Base-by-base conservation (phyloP, 345 rosid species). In the Brassica carinata region DNA sequence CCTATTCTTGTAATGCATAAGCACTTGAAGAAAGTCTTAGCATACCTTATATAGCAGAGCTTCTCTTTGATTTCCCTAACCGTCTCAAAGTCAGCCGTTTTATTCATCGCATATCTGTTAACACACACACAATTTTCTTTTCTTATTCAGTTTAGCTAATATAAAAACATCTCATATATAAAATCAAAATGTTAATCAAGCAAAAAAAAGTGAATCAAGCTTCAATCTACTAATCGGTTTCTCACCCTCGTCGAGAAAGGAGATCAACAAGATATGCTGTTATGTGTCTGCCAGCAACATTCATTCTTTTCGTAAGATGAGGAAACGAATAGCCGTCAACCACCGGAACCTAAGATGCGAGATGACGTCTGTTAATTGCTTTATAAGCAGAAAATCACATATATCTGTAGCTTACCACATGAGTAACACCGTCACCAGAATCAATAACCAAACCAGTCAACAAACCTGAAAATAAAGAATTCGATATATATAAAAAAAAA, bases 401-500 rank as follows among this genome's bases (percentile, higher is more conserved):
- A 10, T 5, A 5, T 36, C 5, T 71, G 69, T 53, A 78, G 65
- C 80, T 83, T 91, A 93, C 98, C 98, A 95, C 99, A 85, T 95
- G 99, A 68, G 99, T 95, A 76, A 95, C 99, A 72, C 99, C 98
- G 70, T 95, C 99, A 69, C 99, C 99, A 72, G 99, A 95, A 87
- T 95, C 99, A 31, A 95, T 95, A 70, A 95, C 99, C 73, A 95
- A 86, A 80, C 99, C 98, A 82, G 99, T 95, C 70, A 95, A 80
- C 81, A 95, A 86, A 76, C 99, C 98, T 95, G 96, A 77, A 72
- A 72, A 33, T 70, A 63, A 15, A 38, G 43, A 38, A n/a, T 53
- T 63, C 67, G 36, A 64, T 15, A 80, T 4, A 23, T 23, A 23
- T 23, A 17, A 4, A 5, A 51, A 3, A 8, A 69, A 8, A 17